Evolutionary conservation across 140 eudicot genomes (phyloP), one percentile per base, ranked within the genome.

Genomic region (Erigeron philadelphicus): DNA sequence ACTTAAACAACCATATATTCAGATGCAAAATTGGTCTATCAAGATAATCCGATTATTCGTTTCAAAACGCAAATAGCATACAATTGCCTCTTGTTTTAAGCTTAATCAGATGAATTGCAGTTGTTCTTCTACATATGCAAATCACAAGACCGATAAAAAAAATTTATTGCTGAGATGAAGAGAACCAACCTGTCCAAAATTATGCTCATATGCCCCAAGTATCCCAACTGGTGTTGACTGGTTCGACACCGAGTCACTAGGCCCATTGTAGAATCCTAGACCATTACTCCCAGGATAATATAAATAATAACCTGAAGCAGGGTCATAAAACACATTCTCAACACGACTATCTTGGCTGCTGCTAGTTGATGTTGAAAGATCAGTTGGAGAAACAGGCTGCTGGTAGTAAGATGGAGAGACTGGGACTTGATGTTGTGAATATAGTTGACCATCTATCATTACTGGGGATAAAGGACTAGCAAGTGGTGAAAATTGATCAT

Each of bases 361-460:
- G 78, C 72, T 90, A 69, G 78, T 81, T 64, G 83, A 76, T 64
- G 88, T 69, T 77, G 81, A 31, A 78, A 80, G 85, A 83, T 88
- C 93, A 16, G 66, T 61, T 61, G 94, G 88, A 67, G 98, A 89
- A 80, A 84, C 61, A 0, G 88, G 72, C 56, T 82, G 95, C 0
- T 89, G 82, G 69, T 82, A 92, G 81, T 81, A 92, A 21, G 79
- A 60, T 8, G 88, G 95, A 13, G 95, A 76, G 67, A 86, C 72
- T 2, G 96, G 92, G 41, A 88, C 75, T 76, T 91, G 98, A 65
- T 86, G 95, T 7, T 84, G 86, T 25, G 95, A 83, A 81, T 64
- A 91, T 31, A 91, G 86, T 73, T 91, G 98, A 8, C 95, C 96
- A 78, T 92, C 96, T 53, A 92, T 52, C 88, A 92, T 73, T 71